phyloP scores from a whole-genome alignment of 2,329 filamentous ascomycete genomes.

The Clonostachys solani region DNA sequence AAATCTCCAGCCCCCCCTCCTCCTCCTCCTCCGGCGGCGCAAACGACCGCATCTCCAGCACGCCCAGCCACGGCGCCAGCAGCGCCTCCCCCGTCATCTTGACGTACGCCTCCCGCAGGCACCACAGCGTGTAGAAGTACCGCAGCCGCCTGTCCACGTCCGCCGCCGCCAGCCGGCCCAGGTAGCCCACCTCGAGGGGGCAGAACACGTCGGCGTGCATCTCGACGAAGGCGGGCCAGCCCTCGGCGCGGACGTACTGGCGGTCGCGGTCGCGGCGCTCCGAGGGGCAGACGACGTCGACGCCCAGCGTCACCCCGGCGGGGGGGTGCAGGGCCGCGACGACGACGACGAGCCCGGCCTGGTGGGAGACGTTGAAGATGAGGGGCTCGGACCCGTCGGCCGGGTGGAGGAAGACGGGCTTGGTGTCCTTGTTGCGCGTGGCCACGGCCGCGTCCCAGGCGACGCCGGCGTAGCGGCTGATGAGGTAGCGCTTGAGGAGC shows the following conservation, averaged over 20 bases:
- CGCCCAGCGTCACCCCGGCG: conserved; percentile 50
- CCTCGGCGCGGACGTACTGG: conserved; percentile 48
- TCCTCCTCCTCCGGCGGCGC: conserved; percentile 40
- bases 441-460: conserved; percentile 54
- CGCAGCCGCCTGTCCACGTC: conserved; percentile 54
- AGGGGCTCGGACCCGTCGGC: conserved; percentile 39
- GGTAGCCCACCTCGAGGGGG: conserved; percentile 53
- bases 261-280: conserved; percentile 64
- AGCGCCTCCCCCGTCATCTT: conserved; percentile 80
- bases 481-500: conserved; percentile 68
- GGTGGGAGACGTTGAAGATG: conserved; percentile 76
- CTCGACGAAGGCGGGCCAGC: conserved; percentile 65
- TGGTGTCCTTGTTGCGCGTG: conserved; percentile 48
- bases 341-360: conserved; percentile 69
- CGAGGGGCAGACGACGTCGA: conserved; percentile 71
- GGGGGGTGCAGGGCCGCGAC: conserved; percentile 42
- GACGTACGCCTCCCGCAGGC: conserved; percentile 75
- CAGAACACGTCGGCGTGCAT: conserved; percentile 70
- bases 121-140: conserved; percentile 75
- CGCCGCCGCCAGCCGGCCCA: conserved; percentile 41
- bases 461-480: conserved; percentile 47
- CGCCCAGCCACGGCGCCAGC: conserved; percentile 66
- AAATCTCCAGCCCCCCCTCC: conserved; percentile 15
- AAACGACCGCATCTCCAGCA: conserved; percentile 65
- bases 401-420: conserved; percentile 48